A percentile compares a stretch with the other conserved stretches of the same genome.
Conservation (phyloP, 306 rosid genomes). For the Urtica urens region DNA sequence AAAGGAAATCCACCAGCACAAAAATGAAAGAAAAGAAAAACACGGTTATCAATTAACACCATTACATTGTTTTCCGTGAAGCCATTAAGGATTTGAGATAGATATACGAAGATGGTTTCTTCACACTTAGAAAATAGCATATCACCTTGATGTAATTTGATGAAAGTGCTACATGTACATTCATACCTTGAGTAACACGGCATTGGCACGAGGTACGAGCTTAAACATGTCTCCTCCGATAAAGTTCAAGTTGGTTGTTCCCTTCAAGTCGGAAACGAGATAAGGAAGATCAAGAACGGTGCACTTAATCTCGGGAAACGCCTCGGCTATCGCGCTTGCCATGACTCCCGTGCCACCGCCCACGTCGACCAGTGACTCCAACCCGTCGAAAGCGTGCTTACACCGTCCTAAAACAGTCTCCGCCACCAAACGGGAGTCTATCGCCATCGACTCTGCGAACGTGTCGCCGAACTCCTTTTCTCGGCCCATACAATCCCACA, state of each 20-base stretch:
- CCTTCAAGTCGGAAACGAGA: conserved; percentile 11
- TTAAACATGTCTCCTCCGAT: conserved; percentile 21
- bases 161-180: no score
- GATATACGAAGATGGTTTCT: no score
- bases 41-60: no score
- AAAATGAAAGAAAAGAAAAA: no score
- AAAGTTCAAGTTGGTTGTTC: conserved; percentile 6
- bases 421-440: conserved; percentile 10
- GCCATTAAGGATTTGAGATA: no score
- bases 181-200: conserved; percentile 20
- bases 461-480: not conserved
- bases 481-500: conserved; percentile 12
- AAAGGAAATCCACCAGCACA: no score
- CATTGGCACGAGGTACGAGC: conserved; percentile 21
- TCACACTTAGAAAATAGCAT: no score
- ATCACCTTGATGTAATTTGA: no score
- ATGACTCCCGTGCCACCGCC: conserved; percentile 28
- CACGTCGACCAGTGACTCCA: conserved; percentile 35
- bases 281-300: conserved; percentile 31
- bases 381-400: conserved; percentile 20
- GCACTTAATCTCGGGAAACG: conserved; percentile 24
- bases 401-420: conserved; percentile 9
- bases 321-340: conserved; percentile 24
- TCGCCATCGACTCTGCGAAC: conserved; percentile 26
- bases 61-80: no score